These are phyloP conservation scores for Vitellaria paradoxa DNA, from an alignment of 179 eudicot genomes.

Conservation along the genomic window DNA sequence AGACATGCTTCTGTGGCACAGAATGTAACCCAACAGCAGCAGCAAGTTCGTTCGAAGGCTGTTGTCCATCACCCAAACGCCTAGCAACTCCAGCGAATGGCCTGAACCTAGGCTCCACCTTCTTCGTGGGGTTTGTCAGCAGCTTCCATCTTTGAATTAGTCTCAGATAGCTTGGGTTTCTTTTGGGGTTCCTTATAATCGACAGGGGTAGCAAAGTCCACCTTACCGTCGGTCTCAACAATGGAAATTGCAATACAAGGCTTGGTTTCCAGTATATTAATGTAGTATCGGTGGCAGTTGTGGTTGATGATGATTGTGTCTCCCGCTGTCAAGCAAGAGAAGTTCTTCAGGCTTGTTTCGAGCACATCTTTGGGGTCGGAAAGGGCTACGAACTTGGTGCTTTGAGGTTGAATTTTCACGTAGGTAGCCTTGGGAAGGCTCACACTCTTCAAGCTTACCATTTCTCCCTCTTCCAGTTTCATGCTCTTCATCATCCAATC, in stretches of 20 bases:
- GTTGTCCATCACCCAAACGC: too few relatives aligned
- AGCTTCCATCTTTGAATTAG: not conserved
- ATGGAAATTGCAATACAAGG: constrained; percentile 14
- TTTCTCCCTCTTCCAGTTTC: constrained; percentile 3
- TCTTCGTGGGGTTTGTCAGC: not conserved
- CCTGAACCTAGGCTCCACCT: constrained; percentile 9
- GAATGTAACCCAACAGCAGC: too few relatives aligned
- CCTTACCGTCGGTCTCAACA: constrained; percentile 17
- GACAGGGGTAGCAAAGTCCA: constrained; percentile 23
- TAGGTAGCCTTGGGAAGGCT: constrained; percentile 12
- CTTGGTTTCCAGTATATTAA: constrained; percentile 16
- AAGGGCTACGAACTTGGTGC: not conserved
- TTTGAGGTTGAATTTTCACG: constrained; percentile 26
- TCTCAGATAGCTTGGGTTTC: not conserved
- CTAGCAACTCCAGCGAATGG: constrained; percentile 9
- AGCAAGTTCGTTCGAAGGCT: too few relatives aligned
- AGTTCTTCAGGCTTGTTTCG: constrained; percentile 6
- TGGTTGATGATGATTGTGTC: constrained; percentile 20
- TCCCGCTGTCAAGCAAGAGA: constrained; percentile 17
- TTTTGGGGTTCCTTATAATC: constrained; percentile 24
- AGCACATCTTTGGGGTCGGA: constrained; percentile 15
- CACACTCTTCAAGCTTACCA: constrained; percentile 6
- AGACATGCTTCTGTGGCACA: too few relatives aligned
- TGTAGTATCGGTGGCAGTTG: not conserved
- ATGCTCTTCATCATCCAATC: constrained; percentile 21